Evolutionary conservation across 768 basidiomycete species (phyloP).

Genomic region (Collybiopsis confluens): DNA sequence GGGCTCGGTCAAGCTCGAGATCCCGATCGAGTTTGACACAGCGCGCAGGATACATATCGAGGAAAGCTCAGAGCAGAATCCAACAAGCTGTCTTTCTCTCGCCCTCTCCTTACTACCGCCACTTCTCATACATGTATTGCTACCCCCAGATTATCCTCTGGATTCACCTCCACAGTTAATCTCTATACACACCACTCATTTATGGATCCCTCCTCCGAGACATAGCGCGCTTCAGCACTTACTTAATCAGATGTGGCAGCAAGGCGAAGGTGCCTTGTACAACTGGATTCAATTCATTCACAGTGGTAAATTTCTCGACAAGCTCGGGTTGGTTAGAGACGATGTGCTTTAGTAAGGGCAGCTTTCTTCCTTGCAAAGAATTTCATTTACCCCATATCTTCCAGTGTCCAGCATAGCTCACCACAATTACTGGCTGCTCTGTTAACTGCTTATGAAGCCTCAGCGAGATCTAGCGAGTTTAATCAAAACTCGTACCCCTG

Average conservation of each 20-base stretch:
- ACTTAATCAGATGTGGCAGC: conserved; percentile 55
- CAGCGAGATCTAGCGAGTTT: conserved; percentile 49
- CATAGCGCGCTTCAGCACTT: conserved; percentile 41
- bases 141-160: conserved; percentile 55
- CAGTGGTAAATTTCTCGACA: conserved; percentile 57
- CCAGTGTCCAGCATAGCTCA: conserved; percentile 45
- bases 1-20: conserved; percentile 49
- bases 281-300: conserved; percentile 71
- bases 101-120: conserved; percentile 58
- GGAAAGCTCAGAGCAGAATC: conserved; percentile 14
- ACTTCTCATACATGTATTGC: conserved; percentile 48
- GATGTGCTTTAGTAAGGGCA: conserved; percentile 31
- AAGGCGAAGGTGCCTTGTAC: conserved; percentile 60
- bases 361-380: neutral
- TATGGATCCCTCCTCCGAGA: conserved; percentile 49
- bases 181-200: conserved; percentile 50
- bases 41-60: conserved; percentile 36
- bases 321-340: conserved; percentile 27
- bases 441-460: conserved; percentile 46
- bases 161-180: conserved; percentile 47
- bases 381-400: conserved; percentile 5
- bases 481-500: conserved; percentile 65
- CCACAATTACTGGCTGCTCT: conserved; percentile 48
- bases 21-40: conserved; percentile 57
- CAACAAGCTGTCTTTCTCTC: conserved; percentile 16